Percentiles rank a stretch among this genome's conserved stretches.
These are phyloP conservation scores for Termitomyces sp. DNA, from an alignment of 768 basidiomycete species.

Conservation along the genomic window DNA sequence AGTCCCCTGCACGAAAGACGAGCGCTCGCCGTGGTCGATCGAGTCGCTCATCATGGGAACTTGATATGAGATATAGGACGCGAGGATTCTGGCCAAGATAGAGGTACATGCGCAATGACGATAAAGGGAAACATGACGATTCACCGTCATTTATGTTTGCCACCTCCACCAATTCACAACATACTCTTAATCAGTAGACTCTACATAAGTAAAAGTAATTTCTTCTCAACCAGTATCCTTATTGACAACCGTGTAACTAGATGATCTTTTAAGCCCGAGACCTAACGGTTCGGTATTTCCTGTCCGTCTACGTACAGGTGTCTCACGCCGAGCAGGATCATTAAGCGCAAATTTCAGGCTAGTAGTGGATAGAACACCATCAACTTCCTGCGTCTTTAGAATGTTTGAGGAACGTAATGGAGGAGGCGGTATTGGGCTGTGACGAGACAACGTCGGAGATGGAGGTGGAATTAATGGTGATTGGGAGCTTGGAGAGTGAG, in stretches of 20 bases:
- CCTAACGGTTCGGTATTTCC: slow-evolving; percentile 18
- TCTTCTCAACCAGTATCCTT: slow-evolving; percentile 7
- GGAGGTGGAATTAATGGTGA: slow-evolving; percentile 28
- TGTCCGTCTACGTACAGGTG: slow-evolving; percentile 19
- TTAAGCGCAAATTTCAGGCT: slow-evolving; percentile 32
- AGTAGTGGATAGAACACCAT: slow-evolving; percentile 21
- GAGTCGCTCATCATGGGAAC: slow-evolving; percentile 55
- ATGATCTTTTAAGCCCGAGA: slow-evolving; percentile 21
- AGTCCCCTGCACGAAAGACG: slow-evolving; percentile 61
- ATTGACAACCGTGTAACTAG: slow-evolving; percentile 14
- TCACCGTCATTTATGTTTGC: background rate
- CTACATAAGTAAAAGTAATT: background rate
- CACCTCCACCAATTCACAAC: background rate
- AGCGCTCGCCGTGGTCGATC: slow-evolving; percentile 60
- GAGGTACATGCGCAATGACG: slow-evolving; percentile 53
- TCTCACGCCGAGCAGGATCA: slow-evolving; percentile 33
- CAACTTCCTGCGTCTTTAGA: slow-evolving; percentile 24
- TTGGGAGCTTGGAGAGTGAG: slow-evolving; percentile 41
- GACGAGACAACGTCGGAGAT: slow-evolving; percentile 18
- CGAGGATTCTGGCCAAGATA: slow-evolving; percentile 66
- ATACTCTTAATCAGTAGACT: background rate
- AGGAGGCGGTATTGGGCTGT: slow-evolving; percentile 15
- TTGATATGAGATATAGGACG: slow-evolving; percentile 67
- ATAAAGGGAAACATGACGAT: background rate
- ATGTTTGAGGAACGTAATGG: slow-evolving; percentile 34